A percentile compares a stretch with the other conserved stretches of the same genome.
Evolutionary conservation across 2,329 filamentous ascomycete species (phyloP).

Genomic region (Exophiala bonariae): DNA sequence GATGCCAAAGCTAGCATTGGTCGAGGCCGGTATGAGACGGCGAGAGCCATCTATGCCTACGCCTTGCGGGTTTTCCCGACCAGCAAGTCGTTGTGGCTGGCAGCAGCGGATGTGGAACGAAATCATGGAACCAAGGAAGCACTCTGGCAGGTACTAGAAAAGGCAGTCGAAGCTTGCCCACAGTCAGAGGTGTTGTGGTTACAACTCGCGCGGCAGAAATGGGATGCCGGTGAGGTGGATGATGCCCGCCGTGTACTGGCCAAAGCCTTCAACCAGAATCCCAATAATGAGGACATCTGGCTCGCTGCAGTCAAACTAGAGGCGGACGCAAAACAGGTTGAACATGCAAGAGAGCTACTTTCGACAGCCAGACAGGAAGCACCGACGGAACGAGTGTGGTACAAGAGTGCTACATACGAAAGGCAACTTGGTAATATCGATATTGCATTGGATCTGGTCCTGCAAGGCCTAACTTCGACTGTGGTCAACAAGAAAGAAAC

Average conservation of each 20-base stretch:
- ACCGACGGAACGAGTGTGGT: conserved; percentile 94
- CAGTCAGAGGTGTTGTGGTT: conserved; percentile 92
- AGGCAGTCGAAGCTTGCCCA: conserved; percentile 90
- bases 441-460: conserved; percentile 80
- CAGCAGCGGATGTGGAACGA: conserved; percentile 86
- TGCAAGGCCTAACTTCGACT: conserved; percentile 59
- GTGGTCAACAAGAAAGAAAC: conserved; percentile 53
- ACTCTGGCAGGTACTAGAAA: conserved; percentile 82
- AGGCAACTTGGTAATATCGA: conserved; percentile 78
- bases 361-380: conserved; percentile 82
- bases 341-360: conserved; percentile 79
- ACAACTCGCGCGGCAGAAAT: conserved; percentile 92
- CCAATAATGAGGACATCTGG: conserved; percentile 98
- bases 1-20: conserved; percentile 82
- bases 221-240: conserved; percentile 83
- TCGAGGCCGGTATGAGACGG: conserved; percentile 82
- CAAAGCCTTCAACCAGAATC: conserved; percentile 89
- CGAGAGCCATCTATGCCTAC: conserved; percentile 90
- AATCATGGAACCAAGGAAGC: conserved; percentile 82
- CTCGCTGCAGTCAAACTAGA: conserved; percentile 94
- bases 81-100: conserved; percentile 84
- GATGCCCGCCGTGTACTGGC: conserved; percentile 83
- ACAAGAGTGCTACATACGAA: conserved; percentile 93
- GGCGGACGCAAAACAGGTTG: conserved; percentile 79
- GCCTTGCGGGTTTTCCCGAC: conserved; percentile 85